A percentile compares a stretch with the other conserved stretches of the same genome.
Evolutionary conservation across 805 yeast species (phyloP).

Genomic region (Maudiozyma serrabonitensis): DNA sequence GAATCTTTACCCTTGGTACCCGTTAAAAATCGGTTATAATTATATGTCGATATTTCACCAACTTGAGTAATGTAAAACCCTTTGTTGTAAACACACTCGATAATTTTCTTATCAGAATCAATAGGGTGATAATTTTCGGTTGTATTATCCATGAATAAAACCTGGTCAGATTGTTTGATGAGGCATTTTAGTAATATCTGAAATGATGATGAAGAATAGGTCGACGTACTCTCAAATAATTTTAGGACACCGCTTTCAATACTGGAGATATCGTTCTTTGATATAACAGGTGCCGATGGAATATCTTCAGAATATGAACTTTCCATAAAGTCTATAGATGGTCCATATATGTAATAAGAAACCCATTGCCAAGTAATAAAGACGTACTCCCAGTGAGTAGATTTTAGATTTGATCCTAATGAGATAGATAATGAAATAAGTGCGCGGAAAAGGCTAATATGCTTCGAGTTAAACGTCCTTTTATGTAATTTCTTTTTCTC

Average conservation of each 20-base stretch:
- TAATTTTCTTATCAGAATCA: constrained; percentile 13
- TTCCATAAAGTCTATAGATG: constrained; percentile 33
- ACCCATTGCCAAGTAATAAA: constrained; percentile 69
- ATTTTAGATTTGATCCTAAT: constrained; percentile 61
- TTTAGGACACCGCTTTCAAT: constrained; percentile 51
- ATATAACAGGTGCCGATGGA: constrained; percentile 35
- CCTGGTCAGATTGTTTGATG: constrained; percentile 10
- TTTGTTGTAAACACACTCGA: constrained; percentile 43
- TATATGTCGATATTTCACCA: constrained; percentile 41
- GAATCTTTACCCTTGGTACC: constrained; percentile 28
- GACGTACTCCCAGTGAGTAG: constrained; percentile 52
- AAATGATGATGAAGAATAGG: constrained; percentile 45
- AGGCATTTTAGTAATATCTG: constrained; percentile 38
- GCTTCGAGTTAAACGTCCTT: constrained; percentile 51
- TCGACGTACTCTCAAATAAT: constrained; percentile 51
- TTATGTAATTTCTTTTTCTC: constrained; percentile 25
- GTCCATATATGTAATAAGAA: constrained; percentile 60
- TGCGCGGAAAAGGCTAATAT: constrained; percentile 69
- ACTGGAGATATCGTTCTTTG: constrained; percentile 38
- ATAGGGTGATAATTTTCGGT: constrained; percentile 15
- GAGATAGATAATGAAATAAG: constrained; percentile 68
- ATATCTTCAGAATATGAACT: constrained; percentile 30
- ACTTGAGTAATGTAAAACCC: constrained; percentile 46
- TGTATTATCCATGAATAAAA: constrained; percentile 13
- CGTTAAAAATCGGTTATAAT: constrained; percentile 40